Evolutionary conservation across 75 land plant genomes (phyloP).

Genomic region (Sequoiadendron giganteum): DNA sequence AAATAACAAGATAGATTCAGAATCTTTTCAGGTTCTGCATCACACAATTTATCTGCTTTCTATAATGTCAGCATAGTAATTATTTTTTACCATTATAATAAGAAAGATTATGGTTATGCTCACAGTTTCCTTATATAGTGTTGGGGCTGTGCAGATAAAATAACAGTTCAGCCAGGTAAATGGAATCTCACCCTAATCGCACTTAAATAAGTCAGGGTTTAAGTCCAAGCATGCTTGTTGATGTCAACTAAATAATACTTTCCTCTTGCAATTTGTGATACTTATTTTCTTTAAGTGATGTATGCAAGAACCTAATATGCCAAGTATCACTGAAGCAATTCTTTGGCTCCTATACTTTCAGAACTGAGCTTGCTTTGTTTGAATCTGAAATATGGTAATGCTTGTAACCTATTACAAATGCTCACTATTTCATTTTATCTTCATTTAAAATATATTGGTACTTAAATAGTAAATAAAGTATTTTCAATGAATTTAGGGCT

Average conservation of each 20-base stretch:
- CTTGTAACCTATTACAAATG: not conserved
- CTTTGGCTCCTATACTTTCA: not conserved
- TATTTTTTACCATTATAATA: not conserved
- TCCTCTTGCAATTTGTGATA: not conserved
- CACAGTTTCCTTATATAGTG: not conserved
- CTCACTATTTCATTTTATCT: not conserved
- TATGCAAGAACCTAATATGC: not conserved
- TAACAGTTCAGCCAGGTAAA: not conserved
- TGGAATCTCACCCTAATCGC: not conserved
- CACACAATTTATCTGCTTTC: not conserved
- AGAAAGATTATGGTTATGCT: not conserved
- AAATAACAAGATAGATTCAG: not conserved
- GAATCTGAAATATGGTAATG: not conserved
- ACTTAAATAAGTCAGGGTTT: not conserved
- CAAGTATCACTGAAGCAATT: not conserved
- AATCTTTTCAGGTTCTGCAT: not conserved
- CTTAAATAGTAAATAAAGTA: not conserved
- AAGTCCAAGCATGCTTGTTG: not conserved
- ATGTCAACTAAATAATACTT: not conserved
- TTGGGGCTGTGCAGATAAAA: not conserved
- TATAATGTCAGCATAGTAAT: not conserved
- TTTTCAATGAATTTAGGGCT: not conserved
- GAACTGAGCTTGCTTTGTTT: not conserved
- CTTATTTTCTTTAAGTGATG: not conserved
- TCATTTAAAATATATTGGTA: not conserved